Evolutionary conservation across 495 filamentous ascomycete genomes (phyloP), one percentile per base, ranked within the genome.

Genomic region (Aspergillus asperescens): DNA sequence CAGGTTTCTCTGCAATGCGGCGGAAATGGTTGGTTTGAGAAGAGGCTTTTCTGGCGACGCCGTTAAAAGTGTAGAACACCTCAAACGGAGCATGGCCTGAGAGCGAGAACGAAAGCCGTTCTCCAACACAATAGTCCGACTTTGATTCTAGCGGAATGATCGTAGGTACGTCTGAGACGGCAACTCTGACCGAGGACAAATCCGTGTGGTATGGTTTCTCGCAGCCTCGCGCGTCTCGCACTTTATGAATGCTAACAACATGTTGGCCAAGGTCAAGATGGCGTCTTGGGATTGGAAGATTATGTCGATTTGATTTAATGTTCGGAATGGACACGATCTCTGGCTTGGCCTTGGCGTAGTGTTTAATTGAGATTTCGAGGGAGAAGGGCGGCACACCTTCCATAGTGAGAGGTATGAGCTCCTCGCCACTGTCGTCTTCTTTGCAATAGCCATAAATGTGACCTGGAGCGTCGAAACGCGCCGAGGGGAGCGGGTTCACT

Each of bases 361-460:
- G 93, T 71, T 89, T 96, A 68, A 98, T 88, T 55, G 88, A 87
- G 37, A 97, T 74, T 60, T 96, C 93, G 9, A 96, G 69, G 32
- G 82, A 83, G 70, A 98, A 98, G 0, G 93, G 93, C 4, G 93
- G 82, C n/a, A 81, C 71, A 22, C 93, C 93, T 35, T 82, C 82
- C 15, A 98, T 73, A 0, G 77, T 83, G 37, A 98, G 83, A 0
- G 93, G 90, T 49, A 98, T 90, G 8, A 83, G 78, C 62, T 97
- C 90, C 46, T 90, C 87, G 34, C 82, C 83, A 37, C 76, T 78
- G n/a, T 83, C 76, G 51, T 94, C 89, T 31, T 87, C 83, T 58
- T 89, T 84, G 72, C 93, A 98, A 68, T 89, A 95, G 54, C 88
- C 93, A 72, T 96, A 96, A 4, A 90, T 89, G 64, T 90, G 91